Evolutionary conservation across 2,329 filamentous ascomycete species (phyloP).

Genomic region (Hypomyces rosellus): DNA sequence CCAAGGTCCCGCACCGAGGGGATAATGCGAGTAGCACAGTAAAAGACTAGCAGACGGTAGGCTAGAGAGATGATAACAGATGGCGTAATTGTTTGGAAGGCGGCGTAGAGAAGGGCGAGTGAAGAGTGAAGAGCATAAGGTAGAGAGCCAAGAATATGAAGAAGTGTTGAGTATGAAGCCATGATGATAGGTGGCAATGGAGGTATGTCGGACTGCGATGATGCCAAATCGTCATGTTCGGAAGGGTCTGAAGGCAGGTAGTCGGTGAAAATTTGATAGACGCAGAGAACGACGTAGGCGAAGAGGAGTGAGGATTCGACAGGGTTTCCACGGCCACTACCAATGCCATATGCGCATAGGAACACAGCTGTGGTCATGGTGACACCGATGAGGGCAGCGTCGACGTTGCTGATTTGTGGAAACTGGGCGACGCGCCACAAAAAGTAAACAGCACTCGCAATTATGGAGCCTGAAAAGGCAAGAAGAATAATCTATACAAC

Average conservation of each 20-base stretch:
- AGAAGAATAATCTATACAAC: conserved; percentile 74
- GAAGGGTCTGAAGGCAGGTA: conserved; percentile 75
- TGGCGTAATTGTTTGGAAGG: conserved; percentile 90
- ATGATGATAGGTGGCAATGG: conserved; percentile 97
- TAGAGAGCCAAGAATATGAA: conserved; percentile 77
- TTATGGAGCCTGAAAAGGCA: conserved; percentile 80
- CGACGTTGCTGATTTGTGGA: conserved; percentile 85
- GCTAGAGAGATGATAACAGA: conserved; percentile 92
- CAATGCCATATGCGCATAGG: conserved; percentile 88
- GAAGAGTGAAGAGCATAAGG: conserved; percentile 77
- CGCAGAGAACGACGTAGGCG: conserved; percentile 94
- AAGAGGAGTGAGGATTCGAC: conserved; percentile 94
- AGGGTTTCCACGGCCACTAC: conserved; percentile 86
- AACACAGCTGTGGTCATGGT: conserved; percentile 91
- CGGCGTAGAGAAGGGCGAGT: conserved; percentile 80
- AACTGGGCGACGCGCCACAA: conserved; percentile 93
- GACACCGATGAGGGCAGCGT: conserved; percentile 86
- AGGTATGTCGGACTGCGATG: conserved; percentile 76
- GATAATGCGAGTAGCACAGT: conserved; percentile 91
- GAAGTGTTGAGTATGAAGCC: conserved; percentile 90
- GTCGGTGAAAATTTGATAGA: conserved; percentile 99
- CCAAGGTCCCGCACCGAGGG: conserved; percentile 86
- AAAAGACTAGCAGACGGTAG: conserved; percentile 91
- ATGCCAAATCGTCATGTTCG: conserved; percentile 43
- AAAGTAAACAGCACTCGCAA: conserved; percentile 92